Evolutionary conservation across 306 rosid genomes (phyloP), one percentile per base, ranked within the genome.

Genomic region (Vicia villosa): DNA sequence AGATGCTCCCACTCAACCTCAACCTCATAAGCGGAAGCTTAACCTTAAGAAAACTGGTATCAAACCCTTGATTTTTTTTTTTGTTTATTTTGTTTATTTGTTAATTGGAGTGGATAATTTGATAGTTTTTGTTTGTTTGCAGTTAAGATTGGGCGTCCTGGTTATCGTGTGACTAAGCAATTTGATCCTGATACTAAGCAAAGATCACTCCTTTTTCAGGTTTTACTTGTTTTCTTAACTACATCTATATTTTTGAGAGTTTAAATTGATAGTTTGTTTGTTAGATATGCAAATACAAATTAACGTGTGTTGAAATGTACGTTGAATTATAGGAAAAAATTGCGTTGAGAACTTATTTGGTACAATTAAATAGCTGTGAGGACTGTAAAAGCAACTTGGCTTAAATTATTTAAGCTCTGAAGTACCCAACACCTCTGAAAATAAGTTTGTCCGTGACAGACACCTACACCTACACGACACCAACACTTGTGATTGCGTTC

Each of bases 141-240:
- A 88, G 98, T 93, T 45, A 93, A 93, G 84, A 93, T 93, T 74
- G 98, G 98, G 6, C 86, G 98, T 57, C 97, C 98, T 59, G 98
- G 98, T 3, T 90, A 94, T 49, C 82, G 98, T 15, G 97, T 90
- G 28, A 94, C 97, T 8, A 90, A 94, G 80, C 98, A 94, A 76
- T 94, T 77, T 75, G 98, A 94, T 81, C 77, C 86, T 7, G 98
- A 94, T 58, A 90, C 97, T 3, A 94, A 90, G 66, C 98, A 94
- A 81, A 81, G 98, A 79, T 94, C 98, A 74, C 91, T 90, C 43
- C 92, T 94, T 1, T 90, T 94, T 78, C 97, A 94, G 95, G 98
- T 93, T 16, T 34, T 10, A 34, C 20, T 45, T 2, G 15, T 45
- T 45, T 14, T 5, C 51, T 37, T 24, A 10, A 20, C 13, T 0